Base-by-base conservation (phyloP, 2,329 filamentous ascomycete genomes). In the Verticillium klebahnii region DNA sequence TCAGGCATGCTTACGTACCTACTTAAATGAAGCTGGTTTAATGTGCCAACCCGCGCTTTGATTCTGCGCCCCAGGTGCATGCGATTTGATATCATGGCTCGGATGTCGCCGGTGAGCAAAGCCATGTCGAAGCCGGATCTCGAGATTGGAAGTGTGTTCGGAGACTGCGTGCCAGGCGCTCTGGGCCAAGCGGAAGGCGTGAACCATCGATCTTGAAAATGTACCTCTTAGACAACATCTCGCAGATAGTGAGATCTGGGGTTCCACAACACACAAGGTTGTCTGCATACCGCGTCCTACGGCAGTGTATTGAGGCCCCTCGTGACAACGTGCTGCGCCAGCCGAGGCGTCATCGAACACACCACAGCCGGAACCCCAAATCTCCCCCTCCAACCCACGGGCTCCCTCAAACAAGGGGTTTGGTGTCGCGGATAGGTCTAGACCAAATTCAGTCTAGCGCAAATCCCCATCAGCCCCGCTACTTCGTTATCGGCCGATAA, bases 401-500 rank as follows among this genome's bases (percentile, higher is more conserved):
- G 45, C 45, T 1, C 45, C 19, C 45, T 50, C 45, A 50, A 50
- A 50, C 45, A 50, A 50, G 45, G 45, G 45, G 45, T 50, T 50
- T 50, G 45, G 45, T 50, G 45, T 50, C 45, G 45, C n/a, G 45
- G 19, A 5, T 14, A 50, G 45, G 45, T 50, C 45, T 50, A 50
- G n/a, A 5, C 45, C 19, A 4, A 14, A 50, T 50, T 25, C 2
- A n/a, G 19, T 25, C 19, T 50, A 50, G 45, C n/a, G 5, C n/a
- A 23, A 6, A 3, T 25, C 8, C 11, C 45, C 19, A 23, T 14
- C 45, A 11, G 45, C 45, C 34, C 67, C 72, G 74, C 73, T 72
- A 72, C 70, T 57, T 54, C 61, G 71, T 73, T 73, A 73, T 73
- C 72, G 67, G 57, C 23, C 67, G 67, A 68, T 69, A 64, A 70